Percentiles rank a stretch among this genome's conserved stretches.
phyloP scores from a whole-genome alignment of 208 protist species.

The Trypanosomatidae sp. region DNA sequence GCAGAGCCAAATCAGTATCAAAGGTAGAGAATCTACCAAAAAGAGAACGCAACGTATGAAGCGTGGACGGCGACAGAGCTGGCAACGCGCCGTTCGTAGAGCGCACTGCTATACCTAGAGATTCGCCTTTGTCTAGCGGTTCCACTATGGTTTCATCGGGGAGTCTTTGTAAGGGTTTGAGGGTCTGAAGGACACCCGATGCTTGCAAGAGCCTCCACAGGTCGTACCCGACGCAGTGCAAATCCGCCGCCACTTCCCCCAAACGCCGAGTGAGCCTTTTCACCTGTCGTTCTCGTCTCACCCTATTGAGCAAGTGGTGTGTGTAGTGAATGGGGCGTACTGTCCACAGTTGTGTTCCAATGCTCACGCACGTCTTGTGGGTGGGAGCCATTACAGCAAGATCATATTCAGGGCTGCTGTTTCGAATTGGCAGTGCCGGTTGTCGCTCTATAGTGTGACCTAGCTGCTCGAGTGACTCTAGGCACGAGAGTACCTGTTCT shows the following conservation, averaged over 20 bases:
- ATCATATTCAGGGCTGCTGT: background rate
- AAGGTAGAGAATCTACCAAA: background rate
- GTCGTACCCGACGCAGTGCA: slow-evolving; percentile 12
- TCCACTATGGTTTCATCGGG: background rate
- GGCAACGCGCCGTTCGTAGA: background rate
- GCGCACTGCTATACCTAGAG: background rate
- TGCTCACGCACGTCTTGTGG: background rate
- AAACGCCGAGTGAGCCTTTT: slow-evolving; percentile 9
- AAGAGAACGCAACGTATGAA: background rate
- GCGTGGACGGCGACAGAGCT: background rate
- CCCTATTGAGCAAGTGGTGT: slow-evolving; percentile 33
- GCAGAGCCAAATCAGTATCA: background rate
- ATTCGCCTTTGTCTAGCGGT: background rate
- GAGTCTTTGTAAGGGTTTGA: background rate
- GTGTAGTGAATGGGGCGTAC: slow-evolving; percentile 34
- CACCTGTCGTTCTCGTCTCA: slow-evolving; percentile 14
- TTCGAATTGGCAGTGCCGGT: background rate
- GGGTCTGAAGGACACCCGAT: background rate
- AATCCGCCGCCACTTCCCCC: slow-evolving; percentile 12
- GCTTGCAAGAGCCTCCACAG: slow-evolving; percentile 16
- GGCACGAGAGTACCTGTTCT: background rate
- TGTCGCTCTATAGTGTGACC: background rate
- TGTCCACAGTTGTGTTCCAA: slow-evolving; percentile 44
- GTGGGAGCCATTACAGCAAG: background rate
- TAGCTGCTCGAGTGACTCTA: slow-evolving; percentile 5